A percentile compares a stretch with the other conserved stretches of the same genome.
Conservation (phyloP, 1,139 yeast genomes). For the Trichomonascaceae sp. region DNA sequence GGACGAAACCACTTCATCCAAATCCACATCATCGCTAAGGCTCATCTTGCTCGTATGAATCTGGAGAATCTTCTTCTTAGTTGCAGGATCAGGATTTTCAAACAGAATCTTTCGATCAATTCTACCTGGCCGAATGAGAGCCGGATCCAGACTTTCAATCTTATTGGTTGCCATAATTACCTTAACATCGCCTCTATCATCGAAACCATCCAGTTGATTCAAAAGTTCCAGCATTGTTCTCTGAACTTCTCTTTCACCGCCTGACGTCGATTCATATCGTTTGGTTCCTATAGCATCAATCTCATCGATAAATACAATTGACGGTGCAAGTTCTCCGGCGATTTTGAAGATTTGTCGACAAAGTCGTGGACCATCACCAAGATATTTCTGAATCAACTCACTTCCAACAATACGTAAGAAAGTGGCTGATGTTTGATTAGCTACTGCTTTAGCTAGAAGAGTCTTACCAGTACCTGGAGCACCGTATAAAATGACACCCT, state of each 20-base stretch:
- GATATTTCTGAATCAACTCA: constrained; percentile 90
- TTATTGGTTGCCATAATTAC: constrained; percentile 99
- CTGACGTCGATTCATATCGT: constrained; percentile 91
- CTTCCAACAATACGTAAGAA: constrained; percentile 95
- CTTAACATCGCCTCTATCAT: constrained; percentile 96
- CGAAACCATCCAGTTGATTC: constrained; percentile 97
- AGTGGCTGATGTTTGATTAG: constrained; percentile 95
- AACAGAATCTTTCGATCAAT: constrained; percentile 95
- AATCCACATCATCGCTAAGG: constrained; percentile 76
- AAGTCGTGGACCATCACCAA: constrained; percentile 97
- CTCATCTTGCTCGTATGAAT: constrained; percentile 97
- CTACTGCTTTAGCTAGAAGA: constrained; percentile 93
- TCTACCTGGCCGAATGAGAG: constrained; percentile 97
- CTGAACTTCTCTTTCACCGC: constrained; percentile 97
- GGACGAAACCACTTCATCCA: constrained; percentile 83
- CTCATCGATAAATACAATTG: constrained; percentile 97
- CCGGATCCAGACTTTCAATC: constrained; percentile 94
- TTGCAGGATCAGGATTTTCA: constrained; percentile 90
- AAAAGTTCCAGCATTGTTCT: constrained; percentile 96
- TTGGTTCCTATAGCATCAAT: constrained; percentile 98
- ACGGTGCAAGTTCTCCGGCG: constrained; percentile 96
- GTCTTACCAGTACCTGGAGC: constrained; percentile 99
- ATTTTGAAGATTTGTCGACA: constrained; percentile 93
- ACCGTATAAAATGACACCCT: constrained; percentile 96
- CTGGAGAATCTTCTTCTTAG: constrained; percentile 86